Conservation (phyloP, 495 filamentous ascomycete species). For the Penicillium canariense region DNA sequence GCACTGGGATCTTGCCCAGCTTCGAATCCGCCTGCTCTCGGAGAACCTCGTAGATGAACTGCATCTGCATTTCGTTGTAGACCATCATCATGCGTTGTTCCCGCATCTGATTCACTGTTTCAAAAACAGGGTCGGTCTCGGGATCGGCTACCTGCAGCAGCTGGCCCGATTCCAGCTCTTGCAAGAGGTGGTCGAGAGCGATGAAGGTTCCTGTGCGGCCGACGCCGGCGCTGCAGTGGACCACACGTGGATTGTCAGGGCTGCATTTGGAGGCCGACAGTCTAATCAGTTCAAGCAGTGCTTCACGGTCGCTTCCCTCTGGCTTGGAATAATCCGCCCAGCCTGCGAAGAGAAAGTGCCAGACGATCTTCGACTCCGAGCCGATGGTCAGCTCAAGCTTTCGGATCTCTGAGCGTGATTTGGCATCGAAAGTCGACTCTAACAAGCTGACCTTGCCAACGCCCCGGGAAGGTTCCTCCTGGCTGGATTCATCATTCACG, state of each 20-base stretch:
- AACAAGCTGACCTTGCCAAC: conserved; percentile 48
- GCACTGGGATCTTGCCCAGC: conserved; percentile 30
- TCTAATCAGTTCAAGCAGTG: conserved; percentile 75
- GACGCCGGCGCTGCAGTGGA: conserved; percentile 94
- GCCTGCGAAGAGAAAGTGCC: conserved; percentile 85
- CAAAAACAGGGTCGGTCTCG: conserved; percentile 61
- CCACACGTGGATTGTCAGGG: conserved; percentile 73
- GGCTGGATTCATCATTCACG: conserved; percentile 25
- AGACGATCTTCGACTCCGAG: conserved; percentile 67
- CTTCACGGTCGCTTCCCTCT: conserved; percentile 70
- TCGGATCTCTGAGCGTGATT: conserved; percentile 53
- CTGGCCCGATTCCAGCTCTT: conserved; percentile 73
- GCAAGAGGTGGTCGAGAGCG: conserved; percentile 83
- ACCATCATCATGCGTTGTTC: conserved; percentile 97
- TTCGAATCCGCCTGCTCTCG: conserved; percentile 65
- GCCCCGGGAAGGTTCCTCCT: conserved; percentile 15
- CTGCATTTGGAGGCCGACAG: conserved; percentile 70
- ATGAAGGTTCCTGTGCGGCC: conserved; percentile 95
- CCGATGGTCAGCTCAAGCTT: conserved; percentile 55
- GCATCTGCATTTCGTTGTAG: conserved; percentile 80
- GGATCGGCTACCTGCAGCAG: conserved; percentile 47
- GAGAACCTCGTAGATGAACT: conserved; percentile 87
- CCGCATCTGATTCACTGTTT: conserved; percentile 76
- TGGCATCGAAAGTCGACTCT: conserved; percentile 44
- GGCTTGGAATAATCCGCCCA: conserved; percentile 96